phyloP scores from a whole-genome alignment of 495 filamentous ascomycete species.

The Xylaria scruposa region DNA sequence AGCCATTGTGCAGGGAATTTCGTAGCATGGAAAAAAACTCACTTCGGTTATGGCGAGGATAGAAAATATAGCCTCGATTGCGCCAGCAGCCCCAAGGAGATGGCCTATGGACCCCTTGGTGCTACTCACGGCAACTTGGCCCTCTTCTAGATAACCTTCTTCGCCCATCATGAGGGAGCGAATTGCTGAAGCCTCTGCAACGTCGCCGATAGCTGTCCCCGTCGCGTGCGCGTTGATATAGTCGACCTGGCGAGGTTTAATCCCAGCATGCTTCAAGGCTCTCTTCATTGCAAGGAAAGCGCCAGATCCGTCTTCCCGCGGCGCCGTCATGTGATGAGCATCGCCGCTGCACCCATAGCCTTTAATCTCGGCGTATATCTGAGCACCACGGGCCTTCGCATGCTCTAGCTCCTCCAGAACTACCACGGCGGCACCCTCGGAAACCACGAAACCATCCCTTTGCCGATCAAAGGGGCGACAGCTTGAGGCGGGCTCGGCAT shows the following conservation, averaged over 20 bases:
- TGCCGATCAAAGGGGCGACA: conserved; percentile 89
- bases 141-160: conserved; percentile 65
- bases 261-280: conserved; percentile 73
- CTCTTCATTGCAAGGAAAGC: conserved; percentile 84
- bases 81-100: conserved; percentile 87
- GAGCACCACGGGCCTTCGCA: conserved; percentile 76
- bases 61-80: conserved; percentile 85
- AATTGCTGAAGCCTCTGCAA: conserved; percentile 87
- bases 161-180: conserved; percentile 75
- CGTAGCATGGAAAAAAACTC: conserved; percentile 42
- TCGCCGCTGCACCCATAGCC: conserved; percentile 91
- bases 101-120: conserved; percentile 95
- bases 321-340: conserved; percentile 91
- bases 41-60: conserved; percentile 79
- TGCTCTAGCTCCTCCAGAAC: conserved; percentile 92
- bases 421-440: conserved; percentile 88
- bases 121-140: conserved; percentile 82
- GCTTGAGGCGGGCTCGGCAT: conserved; percentile 72
- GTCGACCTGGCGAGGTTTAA: conserved; percentile 74
- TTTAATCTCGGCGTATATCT: conserved; percentile 86
- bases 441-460: conserved; percentile 86
- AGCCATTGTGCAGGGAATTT: neutral
- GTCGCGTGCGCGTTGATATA: conserved; percentile 98
- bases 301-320: conserved; percentile 78
- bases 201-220: conserved; percentile 82